Evolutionary conservation across 345 rosid genomes (phyloP).

Genomic region (Eucalyptus pauciflora): DNA sequence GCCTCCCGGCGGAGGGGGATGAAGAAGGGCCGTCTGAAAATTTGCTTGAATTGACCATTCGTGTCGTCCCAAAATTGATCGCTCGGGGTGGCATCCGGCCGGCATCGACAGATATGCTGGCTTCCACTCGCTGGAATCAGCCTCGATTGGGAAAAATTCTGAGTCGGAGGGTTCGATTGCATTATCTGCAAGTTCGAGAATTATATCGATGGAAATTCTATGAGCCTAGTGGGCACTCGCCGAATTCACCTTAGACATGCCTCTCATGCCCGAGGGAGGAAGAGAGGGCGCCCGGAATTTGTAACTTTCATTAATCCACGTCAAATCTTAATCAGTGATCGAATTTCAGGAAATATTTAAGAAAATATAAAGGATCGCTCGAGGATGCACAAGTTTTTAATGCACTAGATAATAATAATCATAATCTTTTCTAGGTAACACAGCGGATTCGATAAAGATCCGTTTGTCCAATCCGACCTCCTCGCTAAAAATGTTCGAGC

Average conservation of each 20-base stretch:
- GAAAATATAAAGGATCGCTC: not conserved
- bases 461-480: not conserved
- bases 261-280: slow-evolving; percentile 39
- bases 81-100: not conserved
- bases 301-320: not conserved
- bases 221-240: slow-evolving; percentile 9
- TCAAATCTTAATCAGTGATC: not conserved
- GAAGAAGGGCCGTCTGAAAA: not conserved
- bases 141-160: not conserved
- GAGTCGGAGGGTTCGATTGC: not conserved
- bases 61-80: not conserved
- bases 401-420: too few relatives aligned
- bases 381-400: not conserved
- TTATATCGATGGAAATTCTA: not conserved
- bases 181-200: not conserved
- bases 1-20: too few relatives aligned
- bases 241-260: slow-evolving; percentile 16
- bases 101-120: not conserved
- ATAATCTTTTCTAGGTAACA: not conserved
- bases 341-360: not conserved
- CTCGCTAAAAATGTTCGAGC: not conserved
- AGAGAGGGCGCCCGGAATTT: not conserved
- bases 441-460: not conserved
- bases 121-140: not conserved
- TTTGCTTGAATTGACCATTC: not conserved